phyloP scores from a whole-genome alignment of 345 rosid genomes.

The Ceriops decandra region DNA sequence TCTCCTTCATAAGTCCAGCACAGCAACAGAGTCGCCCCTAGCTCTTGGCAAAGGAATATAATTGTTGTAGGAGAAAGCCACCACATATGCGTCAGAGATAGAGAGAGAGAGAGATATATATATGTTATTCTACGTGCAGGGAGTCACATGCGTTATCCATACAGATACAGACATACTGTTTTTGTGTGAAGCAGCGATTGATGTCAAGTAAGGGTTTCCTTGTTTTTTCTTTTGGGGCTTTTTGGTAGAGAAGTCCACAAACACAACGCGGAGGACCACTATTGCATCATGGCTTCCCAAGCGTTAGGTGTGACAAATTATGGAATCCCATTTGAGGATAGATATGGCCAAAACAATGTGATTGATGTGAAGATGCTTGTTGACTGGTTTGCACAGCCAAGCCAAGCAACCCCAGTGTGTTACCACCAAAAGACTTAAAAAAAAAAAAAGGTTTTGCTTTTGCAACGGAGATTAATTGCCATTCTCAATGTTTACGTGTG shows the following conservation, averaged over 20 bases:
- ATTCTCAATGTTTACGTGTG: too few relatives aligned
- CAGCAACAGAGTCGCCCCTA: too few relatives aligned
- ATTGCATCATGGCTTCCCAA: conserved; percentile 24
- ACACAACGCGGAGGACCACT: conserved; percentile 17
- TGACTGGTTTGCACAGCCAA: too few relatives aligned
- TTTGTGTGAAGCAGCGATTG: not conserved
- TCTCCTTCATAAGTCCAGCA: too few relatives aligned
- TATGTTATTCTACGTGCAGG: not conserved
- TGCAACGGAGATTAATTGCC: too few relatives aligned
- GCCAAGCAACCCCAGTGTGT: too few relatives aligned
- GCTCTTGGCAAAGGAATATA: not conserved
- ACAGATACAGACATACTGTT: not conserved
- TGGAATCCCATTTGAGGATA: conserved; percentile 1
- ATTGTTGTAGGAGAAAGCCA: conserved; percentile 14
- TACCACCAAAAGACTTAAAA: too few relatives aligned
- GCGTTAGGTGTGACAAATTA: too few relatives aligned
- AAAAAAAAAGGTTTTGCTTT: too few relatives aligned
- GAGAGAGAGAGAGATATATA: not conserved
- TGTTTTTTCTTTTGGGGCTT: not conserved
- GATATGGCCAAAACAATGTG: too few relatives aligned
- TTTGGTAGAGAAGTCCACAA: not conserved
- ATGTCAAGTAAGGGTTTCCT: not conserved
- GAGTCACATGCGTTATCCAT: not conserved
- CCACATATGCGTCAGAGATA: not conserved
- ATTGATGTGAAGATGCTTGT: too few relatives aligned